A percentile compares a stretch with the other conserved stretches of the same genome.
phyloP scores from a whole-genome alignment of 345 rosid genomes.

The Salix exigua region DNA sequence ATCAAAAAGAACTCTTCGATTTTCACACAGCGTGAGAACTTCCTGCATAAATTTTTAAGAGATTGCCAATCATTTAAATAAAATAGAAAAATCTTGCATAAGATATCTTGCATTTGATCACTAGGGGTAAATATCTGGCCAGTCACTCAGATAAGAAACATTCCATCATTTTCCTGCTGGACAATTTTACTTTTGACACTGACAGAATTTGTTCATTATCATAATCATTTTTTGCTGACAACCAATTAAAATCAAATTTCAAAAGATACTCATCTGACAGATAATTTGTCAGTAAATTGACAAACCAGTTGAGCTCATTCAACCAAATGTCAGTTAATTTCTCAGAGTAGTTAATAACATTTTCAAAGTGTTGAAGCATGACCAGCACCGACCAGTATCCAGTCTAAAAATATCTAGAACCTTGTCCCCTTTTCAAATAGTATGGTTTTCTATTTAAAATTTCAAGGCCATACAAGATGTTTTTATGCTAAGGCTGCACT shows the following conservation, averaged over 20 bases:
- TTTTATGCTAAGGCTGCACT: background rate
- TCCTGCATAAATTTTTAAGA: slow-evolving; percentile 39
- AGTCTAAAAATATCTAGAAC: too few species aligned
- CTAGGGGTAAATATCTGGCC: background rate
- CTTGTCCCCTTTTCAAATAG: too few species aligned
- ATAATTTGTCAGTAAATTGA: background rate
- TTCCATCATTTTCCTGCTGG: background rate
- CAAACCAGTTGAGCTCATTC: background rate
- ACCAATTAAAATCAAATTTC: background rate
- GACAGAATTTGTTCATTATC: background rate
- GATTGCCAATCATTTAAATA: background rate
- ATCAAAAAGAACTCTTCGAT: slow-evolving; percentile 63
- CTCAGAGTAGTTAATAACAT: background rate
- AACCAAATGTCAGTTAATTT: background rate
- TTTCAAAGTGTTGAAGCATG: background rate
- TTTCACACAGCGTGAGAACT: slow-evolving; percentile 53
- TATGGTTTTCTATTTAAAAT: too few species aligned
- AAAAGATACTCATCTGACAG: background rate
- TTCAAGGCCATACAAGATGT: too few species aligned
- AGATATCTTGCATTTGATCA: background rate
- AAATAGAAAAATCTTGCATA: background rate
- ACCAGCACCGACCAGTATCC: background rate
- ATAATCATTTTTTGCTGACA: background rate
- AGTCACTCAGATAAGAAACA: background rate
- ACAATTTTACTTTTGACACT: background rate